Evolutionary conservation across 345 rosid species (phyloP), one percentile per base, ranked within the genome.

Genomic region (Aegle marmelos): DNA sequence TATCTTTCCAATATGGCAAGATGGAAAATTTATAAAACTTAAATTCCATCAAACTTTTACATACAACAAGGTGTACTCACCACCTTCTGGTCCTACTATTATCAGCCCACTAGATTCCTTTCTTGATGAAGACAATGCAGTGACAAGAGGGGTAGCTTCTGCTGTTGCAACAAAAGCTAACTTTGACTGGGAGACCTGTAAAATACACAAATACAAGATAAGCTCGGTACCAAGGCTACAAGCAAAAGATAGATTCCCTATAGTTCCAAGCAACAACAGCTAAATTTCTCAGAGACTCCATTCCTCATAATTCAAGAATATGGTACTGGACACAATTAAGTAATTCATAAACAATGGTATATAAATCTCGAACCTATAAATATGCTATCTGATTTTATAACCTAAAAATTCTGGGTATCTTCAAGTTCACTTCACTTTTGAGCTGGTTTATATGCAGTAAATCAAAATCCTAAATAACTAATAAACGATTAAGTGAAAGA

Each of bases 41-140:
- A 19, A n/a, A 5, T 45, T 22, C 31, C 14, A 48, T n/a, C 63
- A 17, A 45, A 61, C 50, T 53, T 50, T 14, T 22, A 31, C 39
- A 71, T 6, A 62, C 3, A 33, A 54, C 27, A 17, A 76, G 28
- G 70, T 14, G 25, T 62, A 81, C 85, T 81, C 80, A 93, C 98
- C 98, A 31, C 99, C 99, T 85, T 93, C 98, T 68, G 98, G 97
- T 81, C 97, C 93, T 75, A 93, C 85, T 37, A 91, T 85, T 71
- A 91, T 85, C 53, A 93, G 59, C 78, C 97, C 95, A 72, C 88
- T 85, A 21, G 90, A 45, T 80, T 88, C 93, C 45, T 78, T 84
- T 70, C 79, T 78, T 16, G 82, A 57, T 41, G 91, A 86, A 71
- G 85, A 74, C 82, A 90, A 79, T 74, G 83, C 87, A 77, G 66